A percentile compares a stretch with the other conserved stretches of the same genome.
These are phyloP conservation scores for Botrytis fabae DNA, from an alignment of 2,329 filamentous ascomycete genomes.

Conservation along the genomic window DNA sequence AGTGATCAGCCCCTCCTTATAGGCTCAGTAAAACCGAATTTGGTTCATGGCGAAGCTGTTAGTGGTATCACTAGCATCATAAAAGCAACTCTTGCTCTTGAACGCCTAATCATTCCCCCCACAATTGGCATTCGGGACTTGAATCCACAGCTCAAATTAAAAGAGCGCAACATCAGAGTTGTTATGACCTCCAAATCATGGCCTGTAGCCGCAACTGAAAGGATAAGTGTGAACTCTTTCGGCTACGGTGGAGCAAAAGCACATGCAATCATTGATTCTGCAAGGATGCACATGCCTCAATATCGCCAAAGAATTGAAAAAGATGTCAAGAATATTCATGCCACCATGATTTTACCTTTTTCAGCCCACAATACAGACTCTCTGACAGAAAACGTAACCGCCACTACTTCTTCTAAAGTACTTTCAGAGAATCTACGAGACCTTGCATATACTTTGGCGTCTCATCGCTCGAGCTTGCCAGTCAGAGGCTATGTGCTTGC, in stretches of 20 bases:
- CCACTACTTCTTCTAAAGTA: background rate
- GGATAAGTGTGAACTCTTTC: conserved; percentile 36
- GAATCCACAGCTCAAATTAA: conserved; percentile 22
- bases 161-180: conserved; percentile 31
- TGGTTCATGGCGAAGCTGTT: conserved; percentile 19
- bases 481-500: background rate
- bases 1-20: conserved; percentile 25
- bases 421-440: background rate
- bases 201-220: conserved; percentile 10
- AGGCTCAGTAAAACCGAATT: conserved; percentile 27
- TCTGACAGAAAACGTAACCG: background rate
- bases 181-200: conserved; percentile 11
- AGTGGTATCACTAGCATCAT: conserved; percentile 20
- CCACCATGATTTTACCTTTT: no score
- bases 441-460: conserved; percentile 9
- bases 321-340: background rate
- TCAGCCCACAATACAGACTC: no score
- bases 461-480: background rate
- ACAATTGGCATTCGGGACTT: conserved; percentile 14
- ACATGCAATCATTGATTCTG: conserved; percentile 40
- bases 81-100: conserved; percentile 37
- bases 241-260: conserved; percentile 45
- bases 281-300: background rate
- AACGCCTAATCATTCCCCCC: conserved; percentile 32
- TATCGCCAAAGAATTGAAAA: background rate